These are phyloP conservation scores for Fusarium succisae DNA, from an alignment of 2,329 filamentous ascomycete species.

Conservation along the genomic window DNA sequence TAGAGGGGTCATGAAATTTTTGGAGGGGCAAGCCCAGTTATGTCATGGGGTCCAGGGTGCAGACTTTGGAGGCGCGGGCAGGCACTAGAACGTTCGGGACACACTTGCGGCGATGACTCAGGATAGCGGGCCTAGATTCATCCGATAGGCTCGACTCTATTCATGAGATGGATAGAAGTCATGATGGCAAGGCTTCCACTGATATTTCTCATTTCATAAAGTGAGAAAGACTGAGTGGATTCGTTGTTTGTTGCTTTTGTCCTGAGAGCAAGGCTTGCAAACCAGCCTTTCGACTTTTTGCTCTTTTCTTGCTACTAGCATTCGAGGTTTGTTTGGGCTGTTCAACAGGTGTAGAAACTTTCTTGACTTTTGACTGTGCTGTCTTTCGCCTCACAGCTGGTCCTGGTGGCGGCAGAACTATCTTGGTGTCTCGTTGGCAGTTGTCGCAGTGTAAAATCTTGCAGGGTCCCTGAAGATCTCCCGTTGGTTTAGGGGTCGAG, in stretches of 20 bases:
- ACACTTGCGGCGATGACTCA: slow-evolving; percentile 16
- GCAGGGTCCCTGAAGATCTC: slow-evolving; percentile 35
- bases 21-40: slow-evolving; percentile 46
- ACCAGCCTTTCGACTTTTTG: slow-evolving; percentile 71
- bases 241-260: slow-evolving; percentile 57
- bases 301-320: slow-evolving; percentile 71
- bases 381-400: slow-evolving; percentile 38
- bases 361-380: slow-evolving; percentile 33
- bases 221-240: slow-evolving; percentile 62
- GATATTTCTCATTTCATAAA: slow-evolving; percentile 55
- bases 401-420: slow-evolving; percentile 53
- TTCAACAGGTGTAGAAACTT: slow-evolving; percentile 17
- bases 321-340: slow-evolving; percentile 55
- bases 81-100: slow-evolving; percentile 41
- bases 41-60: slow-evolving; percentile 42
- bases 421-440: slow-evolving; percentile 56
- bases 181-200: neutral
- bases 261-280: slow-evolving; percentile 70
- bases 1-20: slow-evolving; percentile 46
- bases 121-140: slow-evolving; percentile 14
- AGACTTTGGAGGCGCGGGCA: slow-evolving; percentile 34
- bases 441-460: slow-evolving; percentile 57
- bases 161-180: neutral
- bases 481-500: neutral
- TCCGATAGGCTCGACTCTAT: slow-evolving; percentile 1